These are phyloP conservation scores for Xerocomus spinulosus DNA, from an alignment of 768 basidiomycete species.

Conservation along the genomic window DNA sequence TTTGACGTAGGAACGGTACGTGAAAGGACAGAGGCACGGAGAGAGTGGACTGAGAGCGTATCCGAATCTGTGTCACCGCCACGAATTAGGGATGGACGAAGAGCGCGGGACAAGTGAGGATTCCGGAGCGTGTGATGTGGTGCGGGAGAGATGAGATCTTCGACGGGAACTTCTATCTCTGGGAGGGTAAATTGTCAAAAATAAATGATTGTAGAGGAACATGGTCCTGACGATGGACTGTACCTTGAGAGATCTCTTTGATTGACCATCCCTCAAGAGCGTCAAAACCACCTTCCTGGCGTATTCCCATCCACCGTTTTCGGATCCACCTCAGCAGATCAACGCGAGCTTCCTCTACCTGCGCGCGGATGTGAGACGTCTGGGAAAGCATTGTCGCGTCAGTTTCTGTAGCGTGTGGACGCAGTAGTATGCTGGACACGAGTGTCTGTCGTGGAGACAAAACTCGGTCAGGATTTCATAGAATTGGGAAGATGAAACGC, in stretches of 20 bases:
- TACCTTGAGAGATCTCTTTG: constrained; percentile 64
- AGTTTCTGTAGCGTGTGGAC: constrained; percentile 56
- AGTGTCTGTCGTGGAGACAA: constrained; percentile 44
- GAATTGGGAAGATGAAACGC: constrained; percentile 5
- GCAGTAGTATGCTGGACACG: constrained; percentile 68
- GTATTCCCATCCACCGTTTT: constrained; percentile 70
- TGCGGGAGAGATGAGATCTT: constrained; percentile 60
- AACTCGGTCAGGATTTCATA: not conserved
- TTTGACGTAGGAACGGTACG: constrained; percentile 25
- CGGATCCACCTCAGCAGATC: constrained; percentile 57
- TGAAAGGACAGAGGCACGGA: constrained; percentile 42
- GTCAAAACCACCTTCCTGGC: constrained; percentile 77
- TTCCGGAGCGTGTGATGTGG: constrained; percentile 27
- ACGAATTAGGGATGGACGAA: constrained; percentile 27
- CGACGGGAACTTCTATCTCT: constrained; percentile 79
- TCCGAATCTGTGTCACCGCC: constrained; percentile 35
- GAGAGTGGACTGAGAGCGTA: constrained; percentile 41
- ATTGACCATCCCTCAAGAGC: constrained; percentile 81
- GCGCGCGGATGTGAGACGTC: constrained; percentile 65
- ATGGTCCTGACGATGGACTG: no score
- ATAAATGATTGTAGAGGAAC: not conserved
- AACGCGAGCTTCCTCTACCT: constrained; percentile 64
- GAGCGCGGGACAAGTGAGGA: constrained; percentile 25
- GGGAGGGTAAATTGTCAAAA: not conserved
- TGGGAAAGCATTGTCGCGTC: constrained; percentile 59